A percentile compares a stretch with the other conserved stretches of the same genome.
Evolutionary conservation across 345 rosid species (phyloP).

Genomic region (Rhodamnia rubescens): DNA sequence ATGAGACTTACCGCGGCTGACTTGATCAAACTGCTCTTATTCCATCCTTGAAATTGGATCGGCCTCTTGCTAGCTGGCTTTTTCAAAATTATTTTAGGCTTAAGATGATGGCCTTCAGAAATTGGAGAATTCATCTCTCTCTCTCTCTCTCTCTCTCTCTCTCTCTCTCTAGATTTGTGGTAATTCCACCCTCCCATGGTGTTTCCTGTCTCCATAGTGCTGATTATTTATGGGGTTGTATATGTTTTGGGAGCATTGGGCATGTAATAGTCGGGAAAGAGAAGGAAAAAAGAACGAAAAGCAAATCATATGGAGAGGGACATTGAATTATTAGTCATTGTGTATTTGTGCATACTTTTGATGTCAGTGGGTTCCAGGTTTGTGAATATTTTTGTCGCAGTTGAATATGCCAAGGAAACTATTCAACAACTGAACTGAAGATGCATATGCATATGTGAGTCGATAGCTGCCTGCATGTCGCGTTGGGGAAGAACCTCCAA

Average conservation of each 20-base stretch:
- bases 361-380: background rate
- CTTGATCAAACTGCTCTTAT: background rate
- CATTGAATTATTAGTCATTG: background rate
- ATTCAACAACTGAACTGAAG: background rate
- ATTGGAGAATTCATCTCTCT: background rate
- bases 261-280: background rate
- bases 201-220: background rate
- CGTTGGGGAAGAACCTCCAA: background rate
- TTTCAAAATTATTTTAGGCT: slow-evolving; percentile 23
- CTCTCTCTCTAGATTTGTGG: background rate
- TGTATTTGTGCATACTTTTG: background rate
- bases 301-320: background rate
- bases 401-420: background rate
- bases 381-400: background rate
- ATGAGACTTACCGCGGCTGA: background rate
- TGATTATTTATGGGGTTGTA: background rate
- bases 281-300: background rate
- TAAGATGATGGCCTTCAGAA: slow-evolving; percentile 16
- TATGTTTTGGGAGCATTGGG: background rate
- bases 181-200: background rate
- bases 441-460: background rate
- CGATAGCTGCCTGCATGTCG: background rate
- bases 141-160: background rate
- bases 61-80: slow-evolving; percentile 15
- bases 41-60: slow-evolving; percentile 11